phyloP scores from a whole-genome alignment of 176 grass and related monocot genomes.

The Carex kokanica region DNA sequence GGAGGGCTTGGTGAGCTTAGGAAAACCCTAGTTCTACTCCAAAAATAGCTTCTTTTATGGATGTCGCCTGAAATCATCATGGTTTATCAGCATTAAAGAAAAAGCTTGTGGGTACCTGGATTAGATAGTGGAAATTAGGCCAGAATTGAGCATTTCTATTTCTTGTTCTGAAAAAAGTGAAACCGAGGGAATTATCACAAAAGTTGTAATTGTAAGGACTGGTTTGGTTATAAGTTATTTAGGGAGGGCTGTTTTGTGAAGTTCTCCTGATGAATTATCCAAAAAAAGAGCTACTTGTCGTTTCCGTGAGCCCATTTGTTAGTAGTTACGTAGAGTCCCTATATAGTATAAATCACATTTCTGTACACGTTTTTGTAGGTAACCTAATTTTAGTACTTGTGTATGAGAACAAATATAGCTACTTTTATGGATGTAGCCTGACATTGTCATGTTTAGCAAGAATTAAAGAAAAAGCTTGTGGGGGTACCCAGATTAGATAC shows the following conservation, averaged over 20 bases:
- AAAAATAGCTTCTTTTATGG: background rate
- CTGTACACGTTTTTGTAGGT: background rate
- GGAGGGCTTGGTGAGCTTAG: too few relatives aligned
- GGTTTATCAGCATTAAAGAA: background rate
- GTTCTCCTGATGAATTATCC: background rate
- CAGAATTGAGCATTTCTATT: background rate
- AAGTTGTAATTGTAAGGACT: background rate
- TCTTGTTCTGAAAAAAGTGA: background rate
- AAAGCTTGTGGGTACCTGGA: too few relatives aligned
- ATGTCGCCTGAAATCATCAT: background rate
- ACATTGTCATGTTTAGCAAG: background rate
- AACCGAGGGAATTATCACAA: background rate
- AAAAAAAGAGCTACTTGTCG: background rate
- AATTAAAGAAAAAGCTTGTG: too few relatives aligned
- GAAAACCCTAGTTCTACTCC: too few relatives aligned
- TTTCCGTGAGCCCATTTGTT: background rate
- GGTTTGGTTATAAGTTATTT: background rate
- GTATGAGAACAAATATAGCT: background rate
- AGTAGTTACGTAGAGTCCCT: background rate
- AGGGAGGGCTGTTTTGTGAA: background rate
- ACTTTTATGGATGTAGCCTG: background rate
- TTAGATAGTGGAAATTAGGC: background rate
- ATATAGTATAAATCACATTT: background rate
- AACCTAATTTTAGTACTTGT: background rate
- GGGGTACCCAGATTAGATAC: too few relatives aligned